Base-by-base conservation (phyloP, 305 asterid species). In the Lippia alba region DNA sequence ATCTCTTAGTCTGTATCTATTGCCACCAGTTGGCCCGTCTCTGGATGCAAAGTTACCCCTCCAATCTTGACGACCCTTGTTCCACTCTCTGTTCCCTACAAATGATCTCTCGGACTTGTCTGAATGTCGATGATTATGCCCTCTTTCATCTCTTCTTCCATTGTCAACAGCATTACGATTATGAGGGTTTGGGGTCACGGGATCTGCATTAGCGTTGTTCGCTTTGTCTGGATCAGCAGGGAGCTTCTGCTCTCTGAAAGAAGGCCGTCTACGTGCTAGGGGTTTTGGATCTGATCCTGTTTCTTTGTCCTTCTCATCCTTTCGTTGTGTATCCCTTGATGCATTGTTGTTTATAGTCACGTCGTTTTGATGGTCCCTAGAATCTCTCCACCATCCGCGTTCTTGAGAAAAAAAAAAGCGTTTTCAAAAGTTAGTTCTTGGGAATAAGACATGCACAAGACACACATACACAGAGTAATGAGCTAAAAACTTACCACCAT, bases 211-310 rank as follows among this genome's bases (percentile, higher is more conserved):
- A 71, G 77, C 71, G 74, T 71, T 84, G 61, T 32, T 75, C 46
- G 73, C 65, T 73, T 86, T 83, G 72, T 78, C 89, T 3, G 82
- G 61, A 72, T 85, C 90, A n/a, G 82, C 53, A 11, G 86, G 76
- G 18, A 78, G 56, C 84, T 91, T 91, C 74, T 84, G 89, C 83
- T 91, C 97, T 70, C 92, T 81, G 64, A 94, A 94, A 56, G 97
- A 74, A 55, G 89, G 88, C 80, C 99, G 78, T 81, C 76, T 94
- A 70, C 82, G 82, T 12, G 64, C 70, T 19, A 81, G 78, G 70
- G 89, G 88, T 51, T 82, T 86, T 57, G 71, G 78, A 49, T 74
- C 74, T 48, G 70, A 74, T 67, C 77, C 82, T 78, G 82, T 70
- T 71, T 88, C 85, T 77, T 78, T 82, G 66, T 72, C 62, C 60